Base-by-base conservation (phyloP, 179 eudicot species). In the Silene vulgaris region DNA sequence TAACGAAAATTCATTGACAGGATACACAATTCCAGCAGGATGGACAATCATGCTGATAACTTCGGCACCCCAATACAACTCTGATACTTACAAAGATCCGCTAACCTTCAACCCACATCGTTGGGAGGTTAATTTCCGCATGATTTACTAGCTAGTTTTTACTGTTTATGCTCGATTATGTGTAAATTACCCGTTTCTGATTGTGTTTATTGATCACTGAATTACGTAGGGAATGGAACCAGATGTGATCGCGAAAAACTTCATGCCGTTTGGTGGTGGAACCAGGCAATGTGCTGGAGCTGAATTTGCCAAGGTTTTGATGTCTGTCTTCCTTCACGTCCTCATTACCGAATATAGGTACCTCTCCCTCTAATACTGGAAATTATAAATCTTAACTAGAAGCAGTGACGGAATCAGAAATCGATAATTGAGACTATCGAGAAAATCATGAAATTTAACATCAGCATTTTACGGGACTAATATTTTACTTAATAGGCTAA, bases 251-350 rank as follows among this genome's bases (percentile, higher is more conserved):
- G 70, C 85, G 1, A 87, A 85, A 73, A 85, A 83, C 17, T 89
- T 89, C 83, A 89, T 84, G 90, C 87, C 92, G 65, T 89, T 89
- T 21, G 92, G 90, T 0, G 84, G 84, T 16, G 92, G 92, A 74
- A 84, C 81, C 45, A 87, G 88, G 81, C 89, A 84, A 76, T 89
- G 90, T 77, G 92, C 89, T 1, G 90, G 92, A 16, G 85, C 92
- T 74, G 92, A 89, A 21, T 89, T 85, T 63, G 82, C 87, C 66
- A 89, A 85, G 79, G 85, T 80, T 35, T 72, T 82, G 40, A 43
- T 89, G 75, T 76, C 82, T 37, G 80, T 79, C n/a, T 81, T 89
- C 26, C 80, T 89, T 11, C 92, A 87, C 80, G 83, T 84, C 60
- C 78, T 89, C 14, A 81, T 89, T 40, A 87, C 90, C 19, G 87